Percentiles rank a stretch among this genome's conserved stretches.
Conservation (phyloP, 2,329 filamentous ascomycete species). For the Coniochaeta prunicola region DNA sequence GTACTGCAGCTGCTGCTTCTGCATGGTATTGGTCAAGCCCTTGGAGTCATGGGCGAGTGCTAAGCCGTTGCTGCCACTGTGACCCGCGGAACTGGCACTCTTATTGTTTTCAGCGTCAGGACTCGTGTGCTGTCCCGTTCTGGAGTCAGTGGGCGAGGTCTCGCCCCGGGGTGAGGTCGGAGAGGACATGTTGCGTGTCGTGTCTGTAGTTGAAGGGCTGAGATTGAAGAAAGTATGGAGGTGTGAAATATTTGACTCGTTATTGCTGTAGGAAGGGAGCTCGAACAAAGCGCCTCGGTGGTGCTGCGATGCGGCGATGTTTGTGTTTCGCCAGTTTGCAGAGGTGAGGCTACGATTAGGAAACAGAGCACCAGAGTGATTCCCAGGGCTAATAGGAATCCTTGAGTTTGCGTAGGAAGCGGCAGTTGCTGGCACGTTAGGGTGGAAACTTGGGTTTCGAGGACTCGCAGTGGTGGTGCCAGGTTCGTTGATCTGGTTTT, state of each 20-base stretch:
- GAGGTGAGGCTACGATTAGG: background rate
- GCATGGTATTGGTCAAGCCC: background rate
- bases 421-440: background rate
- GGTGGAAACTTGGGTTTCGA: background rate
- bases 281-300: background rate
- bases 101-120: background rate
- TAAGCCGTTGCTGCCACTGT: background rate
- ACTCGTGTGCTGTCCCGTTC: background rate
- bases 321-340: slow-evolving; percentile 1
- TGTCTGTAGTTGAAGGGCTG: background rate
- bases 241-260: background rate
- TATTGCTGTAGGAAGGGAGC: background rate
- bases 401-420: background rate
- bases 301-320: background rate
- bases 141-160: background rate
- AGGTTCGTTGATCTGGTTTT: background rate
- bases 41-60: background rate
- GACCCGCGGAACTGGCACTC: background rate
- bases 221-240: background rate
- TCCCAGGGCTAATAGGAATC: background rate
- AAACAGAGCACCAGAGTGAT: background rate
- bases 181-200: background rate
- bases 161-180: background rate
- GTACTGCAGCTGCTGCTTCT: background rate
- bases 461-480: background rate